phyloP scores from a whole-genome alignment of 2,329 filamentous ascomycete genomes.

The Mycosphaerella sp. region DNA sequence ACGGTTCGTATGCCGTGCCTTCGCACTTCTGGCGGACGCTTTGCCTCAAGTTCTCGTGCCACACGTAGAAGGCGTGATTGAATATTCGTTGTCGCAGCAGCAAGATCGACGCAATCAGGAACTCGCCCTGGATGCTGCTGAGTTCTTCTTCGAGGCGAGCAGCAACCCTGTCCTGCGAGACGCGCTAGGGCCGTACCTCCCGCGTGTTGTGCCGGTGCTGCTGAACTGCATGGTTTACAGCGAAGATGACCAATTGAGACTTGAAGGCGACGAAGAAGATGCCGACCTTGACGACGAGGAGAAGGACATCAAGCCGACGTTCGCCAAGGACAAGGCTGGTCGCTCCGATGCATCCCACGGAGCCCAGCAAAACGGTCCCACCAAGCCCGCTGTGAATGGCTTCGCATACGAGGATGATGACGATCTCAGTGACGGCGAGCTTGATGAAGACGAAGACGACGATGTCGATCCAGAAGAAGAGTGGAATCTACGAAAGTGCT shows the following conservation, averaged over 20 bases:
- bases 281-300: conserved; percentile 85
- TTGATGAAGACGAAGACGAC: conserved; percentile 69
- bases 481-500: conserved; percentile 96
- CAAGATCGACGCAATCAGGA: conserved; percentile 75
- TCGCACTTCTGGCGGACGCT: conserved; percentile 86
- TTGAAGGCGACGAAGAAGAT: conserved; percentile 65
- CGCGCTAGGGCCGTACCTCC: conserved; percentile 68
- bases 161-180: conserved; percentile 77
- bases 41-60: conserved; percentile 85
- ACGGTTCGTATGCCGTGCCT: conserved; percentile 85
- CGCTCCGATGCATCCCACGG: conserved; percentile 50
- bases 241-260: conserved; percentile 80
- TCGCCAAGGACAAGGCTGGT: conserved; percentile 59
- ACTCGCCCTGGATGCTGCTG: conserved; percentile 85
- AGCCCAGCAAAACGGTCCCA: conserved; percentile 50
- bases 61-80: conserved; percentile 79
- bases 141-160: conserved; percentile 93
- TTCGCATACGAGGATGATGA: conserved; percentile 53
- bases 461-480: conserved; percentile 74
- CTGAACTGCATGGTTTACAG: conserved; percentile 95
- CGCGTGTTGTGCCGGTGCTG: conserved; percentile 81
- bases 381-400: conserved; percentile 37
- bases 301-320: conserved; percentile 87
- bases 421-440: conserved; percentile 80
- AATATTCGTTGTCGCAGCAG: conserved; percentile 90